Evolutionary conservation across 73 alveolate genomes (phyloP).

Genomic region (Halteria grandinella): DNA sequence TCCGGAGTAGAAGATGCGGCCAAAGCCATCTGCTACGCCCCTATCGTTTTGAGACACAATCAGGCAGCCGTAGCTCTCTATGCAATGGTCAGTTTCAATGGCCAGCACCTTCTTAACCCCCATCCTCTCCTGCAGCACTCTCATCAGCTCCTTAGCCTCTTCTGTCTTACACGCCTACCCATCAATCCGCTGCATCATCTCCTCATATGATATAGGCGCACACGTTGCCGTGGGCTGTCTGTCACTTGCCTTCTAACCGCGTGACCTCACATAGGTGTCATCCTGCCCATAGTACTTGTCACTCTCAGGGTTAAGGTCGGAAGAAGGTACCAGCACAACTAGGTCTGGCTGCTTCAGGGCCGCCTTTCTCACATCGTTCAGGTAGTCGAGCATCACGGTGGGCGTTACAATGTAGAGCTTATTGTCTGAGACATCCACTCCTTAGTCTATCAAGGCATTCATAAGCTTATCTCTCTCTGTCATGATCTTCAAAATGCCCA

Average conservation of each 20-base stretch:
- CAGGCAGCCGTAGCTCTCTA: conserved; percentile 88
- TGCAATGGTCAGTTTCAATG: conserved; percentile 91
- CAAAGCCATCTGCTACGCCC: conserved; percentile 24
- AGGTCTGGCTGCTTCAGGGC: conserved; percentile 67
- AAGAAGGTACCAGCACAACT: conserved; percentile 63
- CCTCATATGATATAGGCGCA: conserved; percentile 7
- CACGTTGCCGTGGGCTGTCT: no score
- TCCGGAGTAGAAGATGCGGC: conserved; percentile 91
- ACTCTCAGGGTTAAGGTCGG: conserved; percentile 78
- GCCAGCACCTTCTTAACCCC: conserved; percentile 65
- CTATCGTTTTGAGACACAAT: conserved; percentile 69
- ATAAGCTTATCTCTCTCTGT: conserved; percentile 81
- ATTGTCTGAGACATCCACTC: conserved; percentile 47
- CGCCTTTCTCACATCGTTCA: conserved; percentile 63
- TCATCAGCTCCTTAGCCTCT: conserved; percentile 13
- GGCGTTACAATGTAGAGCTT: conserved; percentile 90
- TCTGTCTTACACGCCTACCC: neutral
- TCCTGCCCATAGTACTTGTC: conserved; percentile 63
- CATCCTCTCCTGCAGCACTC: conserved; percentile 28
- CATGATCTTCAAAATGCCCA: conserved; percentile 88
- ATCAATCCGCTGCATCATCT: conserved; percentile 4
- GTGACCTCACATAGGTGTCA: no score
- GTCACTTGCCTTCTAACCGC: no score
- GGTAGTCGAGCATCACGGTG: conserved; percentile 76
- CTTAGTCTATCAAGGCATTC: neutral